Evolutionary conservation across 2,329 filamentous ascomycete species (phyloP), one percentile per base, ranked within the genome.

Genomic region (Colletotrichum aenigma): DNA sequence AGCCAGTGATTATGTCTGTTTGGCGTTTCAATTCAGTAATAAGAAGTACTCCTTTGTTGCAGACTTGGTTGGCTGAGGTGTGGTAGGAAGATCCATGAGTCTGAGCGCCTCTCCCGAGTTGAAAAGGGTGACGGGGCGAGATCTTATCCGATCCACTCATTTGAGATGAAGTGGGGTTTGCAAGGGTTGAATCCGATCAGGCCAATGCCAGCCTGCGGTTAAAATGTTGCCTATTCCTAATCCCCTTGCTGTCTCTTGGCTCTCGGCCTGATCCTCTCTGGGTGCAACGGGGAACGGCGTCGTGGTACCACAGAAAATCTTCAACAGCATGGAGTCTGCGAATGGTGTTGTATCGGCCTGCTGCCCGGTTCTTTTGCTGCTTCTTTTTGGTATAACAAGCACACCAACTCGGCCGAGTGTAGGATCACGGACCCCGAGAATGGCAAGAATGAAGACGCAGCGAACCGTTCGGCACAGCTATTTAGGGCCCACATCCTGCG

Each of bases 61-160:
- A 62, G 30, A 62, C 30, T 66, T 52, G 38, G 28, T 52, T 48
- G 62, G 48, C 24, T 6, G 18, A 26, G 36, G 36, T n/a, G 62
- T 52, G 34, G 62, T 66, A 38, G 38, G 36, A 66, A 52, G 48
- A 32, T 30, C 21, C 18, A 15, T 38, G 36, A 52, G 62, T 52
- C 55, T 43, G n/a, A 68, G 32, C 30, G 21, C 30, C 34, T 16
- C 43, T 52, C 43, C 43, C 30, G 52, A 6, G 48, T 56, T 55
- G 26, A 56, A 58, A 58, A 68, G 66, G 66, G 66, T 68, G 66
- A 68, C 32, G 66, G 52, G 52, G 34, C 34, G 66, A 68, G 66
- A 68, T 60, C 66, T 68, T 68, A 68, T 68, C 66, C 48, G 52
- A 68, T 68, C 48, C 66, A 68, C 30, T 55, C 66, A 68, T 60